phyloP scores from a whole-genome alignment of 352 stramenopile genomes.

The Globisporangium ultimum region DNA sequence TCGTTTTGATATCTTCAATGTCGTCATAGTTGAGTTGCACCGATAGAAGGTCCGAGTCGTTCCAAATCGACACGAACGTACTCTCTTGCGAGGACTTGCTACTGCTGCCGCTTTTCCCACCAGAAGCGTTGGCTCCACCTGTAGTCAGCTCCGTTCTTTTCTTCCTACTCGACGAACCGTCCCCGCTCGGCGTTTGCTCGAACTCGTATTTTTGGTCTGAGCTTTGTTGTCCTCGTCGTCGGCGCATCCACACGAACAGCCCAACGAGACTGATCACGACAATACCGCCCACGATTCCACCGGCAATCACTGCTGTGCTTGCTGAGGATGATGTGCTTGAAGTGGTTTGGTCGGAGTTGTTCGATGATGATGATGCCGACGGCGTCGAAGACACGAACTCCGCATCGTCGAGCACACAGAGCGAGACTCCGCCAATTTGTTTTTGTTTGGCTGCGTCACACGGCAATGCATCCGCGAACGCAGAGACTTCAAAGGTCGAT shows the following conservation, averaged over 20 bases:
- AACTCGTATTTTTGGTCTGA: conserved; percentile 1
- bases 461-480: conserved; percentile 17
- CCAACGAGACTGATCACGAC: conserved; percentile 8
- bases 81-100: not conserved
- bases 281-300: conserved; percentile 7
- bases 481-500: conserved; percentile 31
- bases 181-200: conserved; percentile 1
- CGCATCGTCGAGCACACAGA: conserved; percentile 28
- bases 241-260: not conserved
- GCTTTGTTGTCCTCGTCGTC: not conserved
- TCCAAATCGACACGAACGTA: conserved; percentile 28
- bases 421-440: conserved; percentile 20
- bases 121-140: not conserved
- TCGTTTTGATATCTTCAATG: conserved; percentile 35
- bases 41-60: conserved; percentile 40
- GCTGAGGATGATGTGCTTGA: conserved; percentile 13
- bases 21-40: conserved; percentile 38
- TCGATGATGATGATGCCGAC: conserved; percentile 16
- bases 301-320: conserved; percentile 13
- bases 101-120: not conserved
- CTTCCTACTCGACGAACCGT: not conserved
- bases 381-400: conserved; percentile 20
- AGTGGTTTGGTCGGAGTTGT: conserved; percentile 7
- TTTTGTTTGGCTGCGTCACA: conserved; percentile 26
- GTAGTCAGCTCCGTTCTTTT: not conserved